A percentile compares a stretch with the other conserved stretches of the same genome.
Evolutionary conservation across 148 eudicot species (phyloP).

Genomic region (Chenopodium suecicum): DNA sequence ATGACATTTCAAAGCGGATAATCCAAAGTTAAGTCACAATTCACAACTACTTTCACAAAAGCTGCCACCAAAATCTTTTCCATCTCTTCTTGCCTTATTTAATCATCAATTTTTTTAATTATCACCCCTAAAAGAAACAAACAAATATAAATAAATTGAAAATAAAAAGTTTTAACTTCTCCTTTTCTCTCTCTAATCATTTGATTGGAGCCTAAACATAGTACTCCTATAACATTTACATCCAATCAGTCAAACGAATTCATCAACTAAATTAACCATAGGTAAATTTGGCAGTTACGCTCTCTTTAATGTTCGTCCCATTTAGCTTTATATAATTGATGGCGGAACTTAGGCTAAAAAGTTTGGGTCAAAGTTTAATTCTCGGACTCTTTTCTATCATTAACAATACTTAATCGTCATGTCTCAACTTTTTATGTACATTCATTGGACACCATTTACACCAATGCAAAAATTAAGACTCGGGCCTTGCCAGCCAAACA

Average conservation of each 20-base stretch:
- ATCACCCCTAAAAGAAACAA: not conserved
- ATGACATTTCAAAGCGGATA: constrained; percentile 33
- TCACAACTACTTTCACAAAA: constrained; percentile 18
- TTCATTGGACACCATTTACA: no score
- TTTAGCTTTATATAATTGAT: not conserved
- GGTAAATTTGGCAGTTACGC: not conserved
- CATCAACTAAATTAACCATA: constrained; percentile 22
- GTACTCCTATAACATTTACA: constrained; percentile 9
- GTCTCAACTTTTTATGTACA: no score
- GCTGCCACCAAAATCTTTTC: constrained; percentile 39
- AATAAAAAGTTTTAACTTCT: no score
- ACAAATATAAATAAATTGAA: not conserved
- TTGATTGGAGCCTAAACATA: constrained; percentile 36
- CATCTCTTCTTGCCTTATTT: constrained; percentile 28
- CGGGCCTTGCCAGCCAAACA: no score
- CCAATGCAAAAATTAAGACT: no score
- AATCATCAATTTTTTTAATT: not conserved
- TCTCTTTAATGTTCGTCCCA: not conserved
- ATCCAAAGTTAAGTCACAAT: constrained; percentile 24
- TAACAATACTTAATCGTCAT: no score
- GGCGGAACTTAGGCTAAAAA: no score
- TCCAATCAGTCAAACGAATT: constrained; percentile 6
- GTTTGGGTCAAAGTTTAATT: no score
- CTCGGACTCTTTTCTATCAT: no score
- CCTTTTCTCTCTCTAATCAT: constrained; percentile 35